Evolutionary conservation across 1,284 basidiomycete species (phyloP).

Genomic region (Cutaneotrichosporon cyanovorans): DNA sequence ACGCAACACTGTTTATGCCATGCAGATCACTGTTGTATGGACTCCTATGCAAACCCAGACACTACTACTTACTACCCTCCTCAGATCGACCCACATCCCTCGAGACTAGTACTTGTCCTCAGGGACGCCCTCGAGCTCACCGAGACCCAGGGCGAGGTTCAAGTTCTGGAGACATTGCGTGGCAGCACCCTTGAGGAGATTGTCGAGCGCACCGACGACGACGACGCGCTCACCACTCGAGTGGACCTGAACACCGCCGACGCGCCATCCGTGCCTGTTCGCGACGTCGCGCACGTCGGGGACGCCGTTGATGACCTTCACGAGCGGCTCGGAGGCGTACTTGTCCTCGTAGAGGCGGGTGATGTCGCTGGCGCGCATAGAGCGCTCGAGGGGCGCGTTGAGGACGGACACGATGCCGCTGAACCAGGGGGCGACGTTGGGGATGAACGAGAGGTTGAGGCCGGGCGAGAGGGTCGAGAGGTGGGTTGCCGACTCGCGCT

Average conservation of each 20-base stretch:
- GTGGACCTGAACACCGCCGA: slow-evolving; percentile 92
- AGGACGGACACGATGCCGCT: slow-evolving; percentile 86
- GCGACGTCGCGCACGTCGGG: slow-evolving; percentile 72
- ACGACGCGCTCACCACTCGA: slow-evolving; percentile 81
- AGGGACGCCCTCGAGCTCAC: slow-evolving; percentile 80
- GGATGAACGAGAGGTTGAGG: slow-evolving; percentile 77
- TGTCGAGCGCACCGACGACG: slow-evolving; percentile 87
- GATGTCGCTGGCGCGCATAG: slow-evolving; percentile 64
- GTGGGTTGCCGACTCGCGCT: slow-evolving; percentile 83
- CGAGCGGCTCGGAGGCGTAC: slow-evolving; percentile 68
- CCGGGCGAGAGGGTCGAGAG: slow-evolving; percentile 56
- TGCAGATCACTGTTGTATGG: neutral
- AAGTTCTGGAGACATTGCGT: slow-evolving; percentile 97
- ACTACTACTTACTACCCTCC: slow-evolving; percentile 35
- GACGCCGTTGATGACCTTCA: slow-evolving; percentile 60
- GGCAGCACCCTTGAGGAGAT: slow-evolving; percentile 92
- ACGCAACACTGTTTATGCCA: neutral
- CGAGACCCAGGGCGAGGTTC: slow-evolving; percentile 87
- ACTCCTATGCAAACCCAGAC: too few relatives aligned
- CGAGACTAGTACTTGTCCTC: slow-evolving; percentile 32
- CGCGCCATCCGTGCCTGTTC: slow-evolving; percentile 76
- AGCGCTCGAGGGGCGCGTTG: slow-evolving; percentile 66
- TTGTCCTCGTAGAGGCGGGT: slow-evolving; percentile 66
- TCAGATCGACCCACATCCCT: too few relatives aligned
- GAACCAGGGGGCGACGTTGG: slow-evolving; percentile 88